Evolutionary conservation across 257 asterid genomes (phyloP).

Genomic region (Eustoma russellianum): DNA sequence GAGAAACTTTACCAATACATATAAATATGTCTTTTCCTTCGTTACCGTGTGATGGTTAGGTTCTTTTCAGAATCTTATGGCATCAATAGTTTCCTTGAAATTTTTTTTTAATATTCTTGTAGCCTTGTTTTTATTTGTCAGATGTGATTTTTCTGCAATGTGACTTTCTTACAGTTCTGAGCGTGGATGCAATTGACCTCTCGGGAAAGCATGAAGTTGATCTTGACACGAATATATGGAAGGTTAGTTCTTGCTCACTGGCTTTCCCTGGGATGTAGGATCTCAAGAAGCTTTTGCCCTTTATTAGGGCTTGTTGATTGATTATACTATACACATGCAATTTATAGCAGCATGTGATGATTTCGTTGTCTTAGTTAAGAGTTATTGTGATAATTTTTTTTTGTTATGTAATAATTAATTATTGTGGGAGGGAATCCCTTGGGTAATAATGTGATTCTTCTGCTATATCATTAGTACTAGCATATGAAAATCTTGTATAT

Average conservation of each 20-base stretch:
- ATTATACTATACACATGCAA: no score
- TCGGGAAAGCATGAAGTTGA: conserved; percentile 99
- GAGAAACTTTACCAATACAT: conserved; percentile 96
- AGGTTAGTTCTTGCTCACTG: conserved; percentile 33
- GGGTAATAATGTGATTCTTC: no score
- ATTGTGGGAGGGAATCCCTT: no score
- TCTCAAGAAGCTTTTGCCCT: no score
- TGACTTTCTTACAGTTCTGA: conserved; percentile 50
- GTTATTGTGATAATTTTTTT: no score
- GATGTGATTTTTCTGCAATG: conserved; percentile 6
- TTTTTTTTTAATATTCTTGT: background rate
- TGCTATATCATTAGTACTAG: no score
- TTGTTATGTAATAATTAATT: no score
- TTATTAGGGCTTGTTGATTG: no score
- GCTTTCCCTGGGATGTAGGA: no score
- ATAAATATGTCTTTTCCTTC: conserved; percentile 94
- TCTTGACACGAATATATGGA: conserved; percentile 98
- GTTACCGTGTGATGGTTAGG: conserved; percentile 96
- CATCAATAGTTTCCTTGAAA: conserved; percentile 2
- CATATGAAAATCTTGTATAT: no score
- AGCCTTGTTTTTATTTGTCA: conserved; percentile 5
- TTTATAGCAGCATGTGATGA: no score
- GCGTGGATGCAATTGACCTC: conserved; percentile 96
- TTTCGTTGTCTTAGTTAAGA: no score
- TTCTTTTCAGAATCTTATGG: conserved; percentile 1